Evolutionary conservation across 108 stramenopile species (phyloP), one percentile per base, ranked within the genome.

Genomic region (Nitzschia inconspicua): DNA sequence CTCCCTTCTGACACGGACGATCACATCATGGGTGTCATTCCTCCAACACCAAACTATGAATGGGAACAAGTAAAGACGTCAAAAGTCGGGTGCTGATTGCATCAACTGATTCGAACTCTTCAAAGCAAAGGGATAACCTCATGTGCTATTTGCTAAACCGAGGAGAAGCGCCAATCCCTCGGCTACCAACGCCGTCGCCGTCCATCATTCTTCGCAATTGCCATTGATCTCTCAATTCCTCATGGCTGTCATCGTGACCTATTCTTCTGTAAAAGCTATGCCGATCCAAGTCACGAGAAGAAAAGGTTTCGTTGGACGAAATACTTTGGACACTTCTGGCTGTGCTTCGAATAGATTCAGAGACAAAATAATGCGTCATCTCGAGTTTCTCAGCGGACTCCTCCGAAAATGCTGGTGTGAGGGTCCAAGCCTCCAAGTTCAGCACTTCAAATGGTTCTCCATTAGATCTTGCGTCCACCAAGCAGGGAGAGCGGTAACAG

Each of bases 371-470:
- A 48, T 72, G 69, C 16, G 58, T 85, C 86, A 88, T 84, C 58
- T 91, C 90, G 60, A 88, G 23, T 47, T 69, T 66, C 43, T 88
- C 84, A 0, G 86, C 86, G 8, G 78, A 51, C 8, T 63, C 66
- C 16, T 88, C 66, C 20, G 61, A 65, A 23, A 31, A 50, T 44
- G 83, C 82, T 0, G 90, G 84, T n/a, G 90, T 88, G 47, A 88
- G 70, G 20, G 86, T 86, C 90, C 90, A 91, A 10, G 80, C 74
- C 57, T 91, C 90, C 22, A 91, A 41, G 42, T 85, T 85, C 8
- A 78, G 44, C 3, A 91, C 78, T 43, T 86, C 77, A 44, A 91
- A 91, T 13, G 70, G 56, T 59, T 77, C 73, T 22, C 75, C 83
- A 31, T 25, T 0, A 0, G 54, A 44, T 9, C 43, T 53, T 2